These are phyloP conservation scores for Eremothecium sinecaudum DNA, from an alignment of 1,139 yeast genomes.

Conservation along the genomic window DNA sequence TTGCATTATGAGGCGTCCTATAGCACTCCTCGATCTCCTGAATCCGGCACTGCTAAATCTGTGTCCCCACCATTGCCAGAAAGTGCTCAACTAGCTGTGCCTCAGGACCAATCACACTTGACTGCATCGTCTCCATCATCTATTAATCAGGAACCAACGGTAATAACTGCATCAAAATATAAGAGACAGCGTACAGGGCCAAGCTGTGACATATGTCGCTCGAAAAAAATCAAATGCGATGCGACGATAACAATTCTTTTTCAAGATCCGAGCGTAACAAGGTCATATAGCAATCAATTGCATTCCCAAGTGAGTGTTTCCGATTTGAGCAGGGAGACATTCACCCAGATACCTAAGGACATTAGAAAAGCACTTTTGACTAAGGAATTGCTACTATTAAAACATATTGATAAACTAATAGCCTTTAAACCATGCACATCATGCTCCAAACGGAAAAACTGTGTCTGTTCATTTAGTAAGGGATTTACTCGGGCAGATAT, in stretches of 20 bases:
- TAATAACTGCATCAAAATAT: conserved; percentile 9
- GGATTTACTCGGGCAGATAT: conserved; percentile 29
- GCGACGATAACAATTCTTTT: conserved; percentile 42
- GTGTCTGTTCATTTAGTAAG: conserved; percentile 22
- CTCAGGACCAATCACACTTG: not conserved
- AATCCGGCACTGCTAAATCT: conserved; percentile 1
- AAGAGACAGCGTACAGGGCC: conserved; percentile 65
- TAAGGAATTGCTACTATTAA: conserved; percentile 14
- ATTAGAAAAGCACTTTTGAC: conserved; percentile 3
- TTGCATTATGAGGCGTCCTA: conserved; percentile 1
- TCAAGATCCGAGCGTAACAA: conserved; percentile 18
- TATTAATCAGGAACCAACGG: conserved; percentile 7
- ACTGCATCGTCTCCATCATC: conserved; percentile 2
- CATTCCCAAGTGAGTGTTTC: conserved; percentile 4
- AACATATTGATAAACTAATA: conserved; percentile 27
- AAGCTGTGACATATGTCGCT: conserved; percentile 62
- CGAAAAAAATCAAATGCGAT: conserved; percentile 67
- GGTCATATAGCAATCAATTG: conserved; percentile 8
- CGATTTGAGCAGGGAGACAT: not conserved
- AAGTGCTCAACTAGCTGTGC: not conserved
- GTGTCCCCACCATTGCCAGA: conserved; percentile 1
- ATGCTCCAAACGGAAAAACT: conserved; percentile 13
- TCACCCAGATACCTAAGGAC: conserved; percentile 6
- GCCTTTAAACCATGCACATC: conserved; percentile 25
- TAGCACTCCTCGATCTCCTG: conserved; percentile 3